Base-by-base conservation (phyloP, 495 filamentous ascomycete genomes). In the Aspergillus nidulans region DNA sequence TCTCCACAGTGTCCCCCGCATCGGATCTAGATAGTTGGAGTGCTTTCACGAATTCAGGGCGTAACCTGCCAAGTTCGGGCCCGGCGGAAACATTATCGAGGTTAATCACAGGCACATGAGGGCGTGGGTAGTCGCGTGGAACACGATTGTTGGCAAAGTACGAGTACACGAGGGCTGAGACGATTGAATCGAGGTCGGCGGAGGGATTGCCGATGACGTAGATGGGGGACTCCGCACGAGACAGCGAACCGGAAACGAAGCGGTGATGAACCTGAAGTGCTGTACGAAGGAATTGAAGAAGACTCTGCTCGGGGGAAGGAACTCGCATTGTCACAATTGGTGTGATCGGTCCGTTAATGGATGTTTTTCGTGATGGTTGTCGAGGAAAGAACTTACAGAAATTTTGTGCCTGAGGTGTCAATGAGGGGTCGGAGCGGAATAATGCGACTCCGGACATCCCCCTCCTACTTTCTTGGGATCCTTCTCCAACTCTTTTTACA, bases 141-240 rank as follows among this genome's bases (percentile, higher is more conserved):
- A 56, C 53, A 23, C 53, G 53, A 40, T 69, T 57, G 68, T 74
- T 60, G 71, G 85, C 83, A 53, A 95, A 80, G 72, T 96, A 97
- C 40, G 92, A 86, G 44, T 89, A 88, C 41, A 95, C 67, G n/a
- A 97, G 71, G 15, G 92, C 82, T 32, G 83, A 89, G 69, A 89
- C 88, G 51, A 97, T 81, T 12, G 95, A 96, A 71, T 98, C 94
- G 63, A 98, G 85, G 66, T 98, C 94, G 81, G 71, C 67, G 21
- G 72, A 71, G 49, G 73, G 69, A 43, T 78, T 78, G 56, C 75
- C 75, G 46, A 78, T 62, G 19, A 78, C 74, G 61, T 75, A 77
- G 49, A 77, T 63, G 0, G 72, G 73, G 15, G 68, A 45, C 26
- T 74, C 61, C 3, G 56, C 51, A 42, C 52, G 55, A 1, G 65